Conservation (phyloP, 768 basidiomycete species). For the Leccinum broughii region DNA sequence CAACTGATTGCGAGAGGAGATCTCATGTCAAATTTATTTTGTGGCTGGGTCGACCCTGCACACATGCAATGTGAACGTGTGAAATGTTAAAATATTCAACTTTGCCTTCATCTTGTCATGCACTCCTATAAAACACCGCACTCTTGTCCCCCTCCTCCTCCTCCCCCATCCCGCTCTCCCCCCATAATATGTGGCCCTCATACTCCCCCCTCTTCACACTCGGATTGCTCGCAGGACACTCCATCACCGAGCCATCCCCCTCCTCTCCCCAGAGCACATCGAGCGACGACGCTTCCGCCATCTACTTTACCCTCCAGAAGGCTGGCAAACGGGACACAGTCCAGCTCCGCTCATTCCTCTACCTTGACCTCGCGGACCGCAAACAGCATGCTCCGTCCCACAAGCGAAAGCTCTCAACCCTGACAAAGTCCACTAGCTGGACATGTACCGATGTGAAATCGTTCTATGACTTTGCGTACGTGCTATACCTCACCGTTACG, state of each 20-base stretch:
- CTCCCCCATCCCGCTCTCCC: neutral
- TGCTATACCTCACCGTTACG: neutral
- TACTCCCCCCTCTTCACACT: conserved; percentile 70
- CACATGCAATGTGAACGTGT: conserved; percentile 15
- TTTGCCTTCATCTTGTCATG: conserved; percentile 10
- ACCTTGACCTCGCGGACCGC: conserved; percentile 64
- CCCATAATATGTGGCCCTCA: conserved; percentile 19
- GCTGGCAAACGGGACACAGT: conserved; percentile 35
- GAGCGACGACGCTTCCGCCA: conserved; percentile 35
- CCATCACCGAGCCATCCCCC: neutral
- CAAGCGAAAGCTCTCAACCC: conserved; percentile 34
- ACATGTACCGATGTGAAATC: conserved; percentile 19
- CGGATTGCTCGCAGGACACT: conserved; percentile 47
- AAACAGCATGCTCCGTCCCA: conserved; percentile 42
- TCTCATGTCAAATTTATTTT: conserved; percentile 3
- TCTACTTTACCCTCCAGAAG: conserved; percentile 50
- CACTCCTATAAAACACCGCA: conserved; percentile 17
- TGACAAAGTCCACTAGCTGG: conserved; percentile 35
- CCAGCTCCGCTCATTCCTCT: conserved; percentile 61
- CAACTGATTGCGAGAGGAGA: conserved; percentile 16
- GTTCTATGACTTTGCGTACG: conserved; percentile 16
- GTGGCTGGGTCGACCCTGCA: conserved; percentile 19
- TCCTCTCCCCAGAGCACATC: conserved; percentile 1
- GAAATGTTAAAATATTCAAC: conserved; percentile 20
- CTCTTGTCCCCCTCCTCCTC: neutral